phyloP scores from a whole-genome alignment of 805 yeast species.

The Candida khao-thaluensis region DNA sequence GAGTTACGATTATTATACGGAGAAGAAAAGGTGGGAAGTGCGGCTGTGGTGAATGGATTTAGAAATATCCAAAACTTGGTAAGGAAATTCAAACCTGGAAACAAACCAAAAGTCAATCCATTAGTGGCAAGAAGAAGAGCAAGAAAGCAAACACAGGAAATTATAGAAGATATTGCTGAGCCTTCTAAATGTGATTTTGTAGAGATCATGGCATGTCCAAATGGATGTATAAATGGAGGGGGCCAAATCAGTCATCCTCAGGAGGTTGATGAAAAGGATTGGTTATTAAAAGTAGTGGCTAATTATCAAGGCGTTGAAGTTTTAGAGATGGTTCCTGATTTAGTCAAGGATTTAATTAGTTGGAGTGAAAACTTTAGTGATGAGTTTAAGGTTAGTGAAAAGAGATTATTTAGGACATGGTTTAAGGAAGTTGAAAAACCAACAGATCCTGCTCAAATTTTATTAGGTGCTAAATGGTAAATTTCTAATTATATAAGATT shows the following conservation, averaged over 20 bases:
- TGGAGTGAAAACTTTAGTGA: constrained; percentile 38
- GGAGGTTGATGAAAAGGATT: constrained; percentile 38
- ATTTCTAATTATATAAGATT: background rate
- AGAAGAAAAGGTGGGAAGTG: constrained; percentile 45
- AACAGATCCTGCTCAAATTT: constrained; percentile 44
- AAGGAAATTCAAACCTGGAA: constrained; percentile 60
- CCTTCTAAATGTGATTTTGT: constrained; percentile 74
- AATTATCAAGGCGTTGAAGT: constrained; percentile 35
- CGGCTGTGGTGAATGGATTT: constrained; percentile 80
- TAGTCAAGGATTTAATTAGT: constrained; percentile 18
- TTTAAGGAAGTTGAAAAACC: constrained; percentile 54
- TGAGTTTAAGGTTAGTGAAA: constrained; percentile 27
- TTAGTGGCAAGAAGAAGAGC: constrained; percentile 47
- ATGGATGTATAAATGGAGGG: constrained; percentile 96
- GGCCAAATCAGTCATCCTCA: constrained; percentile 69
- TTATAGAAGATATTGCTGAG: constrained; percentile 43
- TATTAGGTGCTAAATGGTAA: constrained; percentile 60
- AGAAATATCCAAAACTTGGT: constrained; percentile 92
- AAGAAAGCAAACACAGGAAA: constrained; percentile 16
- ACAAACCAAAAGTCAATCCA: constrained; percentile 28
- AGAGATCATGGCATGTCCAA: constrained; percentile 98
- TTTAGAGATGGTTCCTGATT: constrained; percentile 9
- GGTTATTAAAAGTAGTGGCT: constrained; percentile 39
- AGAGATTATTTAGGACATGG: constrained; percentile 44
- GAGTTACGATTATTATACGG: constrained; percentile 60